A percentile compares a stretch with the other conserved stretches of the same genome.
Evolutionary conservation across 1,284 basidiomycete genomes (phyloP).

Genomic region (Omphalotus olearius): DNA sequence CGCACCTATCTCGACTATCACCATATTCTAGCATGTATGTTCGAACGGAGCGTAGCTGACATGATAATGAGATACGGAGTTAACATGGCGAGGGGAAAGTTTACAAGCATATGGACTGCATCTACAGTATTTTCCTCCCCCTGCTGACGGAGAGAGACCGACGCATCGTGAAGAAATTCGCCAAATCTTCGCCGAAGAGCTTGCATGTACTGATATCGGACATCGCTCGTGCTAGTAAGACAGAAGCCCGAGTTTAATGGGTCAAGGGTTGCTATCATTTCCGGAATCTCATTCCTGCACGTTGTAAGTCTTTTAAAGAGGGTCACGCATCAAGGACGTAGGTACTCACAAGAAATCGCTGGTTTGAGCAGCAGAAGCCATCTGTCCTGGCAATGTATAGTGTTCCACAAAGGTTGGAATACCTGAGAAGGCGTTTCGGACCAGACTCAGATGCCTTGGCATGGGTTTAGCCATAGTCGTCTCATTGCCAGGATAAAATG

Average conservation of each 20-base stretch:
- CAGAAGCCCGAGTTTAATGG: constrained; percentile 66
- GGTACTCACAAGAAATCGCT: constrained; percentile 58
- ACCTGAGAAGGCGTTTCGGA: constrained; percentile 65
- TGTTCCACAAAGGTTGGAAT: constrained; percentile 62
- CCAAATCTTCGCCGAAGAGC: constrained; percentile 65
- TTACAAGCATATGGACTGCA: constrained; percentile 66
- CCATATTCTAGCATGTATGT: constrained; percentile 70
- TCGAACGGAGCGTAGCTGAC: constrained; percentile 57
- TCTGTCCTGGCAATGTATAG: constrained; percentile 39
- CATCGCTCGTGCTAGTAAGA: constrained; percentile 64
- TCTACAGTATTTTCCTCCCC: constrained; percentile 89
- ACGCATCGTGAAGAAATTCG: constrained; percentile 68
- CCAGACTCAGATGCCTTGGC: constrained; percentile 54
- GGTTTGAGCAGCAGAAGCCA: constrained; percentile 34
- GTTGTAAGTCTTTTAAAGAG: constrained; percentile 13
- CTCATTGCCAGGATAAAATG: not conserved
- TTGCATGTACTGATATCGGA: constrained; percentile 62
- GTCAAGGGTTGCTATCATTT: constrained; percentile 63
- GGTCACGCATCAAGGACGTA: not conserved
- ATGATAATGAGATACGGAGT: not conserved
- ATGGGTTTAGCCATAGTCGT: constrained; percentile 5
- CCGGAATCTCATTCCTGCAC: constrained; percentile 58
- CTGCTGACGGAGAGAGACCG: constrained; percentile 59
- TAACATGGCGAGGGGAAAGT: constrained; percentile 18
- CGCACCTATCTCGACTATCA: constrained; percentile 60